Base-by-base conservation (phyloP, 2,329 filamentous ascomycete genomes). In the Amauroascus niger region DNA sequence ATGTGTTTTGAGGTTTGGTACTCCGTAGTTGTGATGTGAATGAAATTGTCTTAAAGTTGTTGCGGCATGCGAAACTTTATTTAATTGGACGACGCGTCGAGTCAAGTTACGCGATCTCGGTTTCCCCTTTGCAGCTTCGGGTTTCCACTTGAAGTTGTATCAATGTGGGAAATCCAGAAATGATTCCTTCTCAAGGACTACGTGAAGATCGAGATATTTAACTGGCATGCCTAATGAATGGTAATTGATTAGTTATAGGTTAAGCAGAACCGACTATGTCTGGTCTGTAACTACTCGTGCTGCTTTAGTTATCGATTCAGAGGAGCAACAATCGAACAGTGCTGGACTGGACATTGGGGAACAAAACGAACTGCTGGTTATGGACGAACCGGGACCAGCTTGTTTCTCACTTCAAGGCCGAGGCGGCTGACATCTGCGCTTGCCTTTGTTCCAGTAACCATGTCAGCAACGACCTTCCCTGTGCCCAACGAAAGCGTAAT, bases 401-500 rank as follows among this genome's bases (percentile, higher is more conserved):
- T 33, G 11, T 39, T 39, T 20, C 18, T 33, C 26, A 26, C 48
- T 20, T 46, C 53, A 39, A 77, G 53, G 0, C 68, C 73, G 59
- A 87, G 63, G 1, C 70, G 66, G 49, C 73, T 73, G 14, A 88
- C 70, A 69, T 86, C 79, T 1, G 77, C 82, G 57, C 79, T 84
- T 49, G 77, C 68, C 56, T 69, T 65, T 56, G 74, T 69, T 1
- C 80, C 82, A 60, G 79, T 75, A 40, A 87, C 75, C 76, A 89
- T 74, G 69, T 89, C 85, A 9, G 83, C 77, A 70, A 89, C 71
- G 5, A 87, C 80, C 59, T 79, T 78, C 0, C 86, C 87, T 0
- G 84, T 89, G 1, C 85, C 86, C 28, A 87, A 68, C 14, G 75
- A 74, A 62, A 81, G 63, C 46, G 74, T 77, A 24, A 85, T 85